Percentiles rank a stretch among this genome's conserved stretches.
These are phyloP conservation scores for Ustilago vetiveriae DNA, from an alignment of 1,284 basidiomycete species.

Conservation along the genomic window DNA sequence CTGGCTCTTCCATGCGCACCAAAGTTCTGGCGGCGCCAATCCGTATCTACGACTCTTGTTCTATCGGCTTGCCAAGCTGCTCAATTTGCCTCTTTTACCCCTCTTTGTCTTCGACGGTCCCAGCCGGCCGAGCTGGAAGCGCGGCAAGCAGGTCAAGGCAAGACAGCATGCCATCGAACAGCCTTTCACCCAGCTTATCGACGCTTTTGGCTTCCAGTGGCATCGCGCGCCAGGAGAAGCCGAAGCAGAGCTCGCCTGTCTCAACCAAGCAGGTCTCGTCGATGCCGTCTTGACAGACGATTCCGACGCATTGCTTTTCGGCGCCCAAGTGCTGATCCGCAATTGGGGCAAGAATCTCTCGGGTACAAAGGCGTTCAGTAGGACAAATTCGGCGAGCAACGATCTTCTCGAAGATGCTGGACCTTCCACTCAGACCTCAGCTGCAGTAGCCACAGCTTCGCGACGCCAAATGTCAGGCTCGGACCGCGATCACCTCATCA, in stretches of 20 bases:
- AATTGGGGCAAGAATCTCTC: conserved; percentile 68
- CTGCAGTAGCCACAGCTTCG: neutral
- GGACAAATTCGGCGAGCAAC: conserved; percentile 18
- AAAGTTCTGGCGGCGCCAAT: conserved; percentile 68
- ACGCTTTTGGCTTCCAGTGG: conserved; percentile 80
- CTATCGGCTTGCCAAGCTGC: conserved; percentile 74
- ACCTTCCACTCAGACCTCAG: neutral
- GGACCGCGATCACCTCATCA: conserved; percentile 23
- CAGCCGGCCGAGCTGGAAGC: conserved; percentile 81
- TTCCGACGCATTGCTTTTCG: conserved; percentile 90
- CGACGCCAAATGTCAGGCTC: conserved; percentile 18
- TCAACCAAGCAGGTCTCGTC: conserved; percentile 81
- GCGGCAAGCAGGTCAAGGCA: conserved; percentile 76
- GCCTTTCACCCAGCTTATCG: conserved; percentile 73
- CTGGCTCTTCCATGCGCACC: conserved; percentile 70
- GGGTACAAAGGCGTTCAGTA: conserved; percentile 21
- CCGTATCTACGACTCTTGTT: conserved; percentile 70
- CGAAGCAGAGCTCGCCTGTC: conserved; percentile 90
- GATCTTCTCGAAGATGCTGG: conserved; percentile 15
- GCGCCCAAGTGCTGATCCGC: conserved; percentile 81
- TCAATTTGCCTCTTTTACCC: conserved; percentile 81
- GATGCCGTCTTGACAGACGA: conserved; percentile 93
- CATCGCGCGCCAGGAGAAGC: conserved; percentile 88
- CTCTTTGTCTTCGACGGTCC: conserved; percentile 96
- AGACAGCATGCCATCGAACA: conserved; percentile 61